Base-by-base conservation (phyloP, 2,329 filamentous ascomycete species). In the Phymatotrichopsis omnivora region DNA sequence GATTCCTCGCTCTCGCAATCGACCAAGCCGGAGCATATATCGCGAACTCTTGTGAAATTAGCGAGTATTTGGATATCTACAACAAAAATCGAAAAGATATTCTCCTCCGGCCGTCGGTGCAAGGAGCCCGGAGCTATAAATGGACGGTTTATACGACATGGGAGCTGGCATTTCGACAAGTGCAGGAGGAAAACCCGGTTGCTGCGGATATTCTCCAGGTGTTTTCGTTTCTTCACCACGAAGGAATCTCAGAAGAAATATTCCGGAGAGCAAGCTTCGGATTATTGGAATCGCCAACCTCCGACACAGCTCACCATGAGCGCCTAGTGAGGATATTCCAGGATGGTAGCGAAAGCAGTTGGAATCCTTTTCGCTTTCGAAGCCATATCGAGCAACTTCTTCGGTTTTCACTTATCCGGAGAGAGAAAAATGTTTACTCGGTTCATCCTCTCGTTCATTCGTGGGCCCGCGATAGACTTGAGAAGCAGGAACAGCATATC, bases 381-480 rank as follows among this genome's bases (percentile, higher is more conserved):
- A 16, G 22, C 10, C 16, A 16, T 4, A 17, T 17, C n/a, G 31
- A 4, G 16, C 17, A 8, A 17, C 31, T 17, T 17, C 31, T n/a
- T 4, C 22, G 16, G 5, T 34, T 34, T 20, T 34, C 31, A 7
- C 31, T 34, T 17, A 34, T 34, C 4, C 7, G 31, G n/a, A n/a
- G n/a, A 4, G 16, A 10, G 10, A 20, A 34, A 4, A 34, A 10
- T 19, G n/a, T 30, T 16, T 42, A 48, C 32, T 37, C 45, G n/a
- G 34, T 56, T 20, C 53, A 56, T 19, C 51, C 53, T 17, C 37
- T 56, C 1, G 52, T 56, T 5, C 53, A 54, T 22, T 28, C 42
- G 7, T 56, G 53, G 53, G 46, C 49, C 14, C 34, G 47, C 20
- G 48, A 47, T 37, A 47, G 50, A n/a, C 39, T 51, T 8, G 7